Evolutionary conservation across 1,139 yeast species (phyloP).

Genomic region (Pichia sp.): DNA sequence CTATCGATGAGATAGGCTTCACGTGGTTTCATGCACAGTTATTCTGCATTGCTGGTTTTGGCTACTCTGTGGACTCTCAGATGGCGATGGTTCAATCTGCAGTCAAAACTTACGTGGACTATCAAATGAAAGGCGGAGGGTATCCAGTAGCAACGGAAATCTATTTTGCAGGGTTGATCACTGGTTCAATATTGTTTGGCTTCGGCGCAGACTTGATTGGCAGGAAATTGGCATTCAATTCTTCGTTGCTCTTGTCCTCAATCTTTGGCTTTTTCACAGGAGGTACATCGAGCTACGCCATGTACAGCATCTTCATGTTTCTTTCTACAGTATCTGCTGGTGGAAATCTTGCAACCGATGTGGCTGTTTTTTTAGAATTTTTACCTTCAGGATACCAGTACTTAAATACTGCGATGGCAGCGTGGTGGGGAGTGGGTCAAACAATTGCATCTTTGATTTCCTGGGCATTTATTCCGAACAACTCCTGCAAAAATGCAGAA

Average conservation of each 20-base stretch:
- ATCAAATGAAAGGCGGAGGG: constrained; percentile 35
- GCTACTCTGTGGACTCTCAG: constrained; percentile 62
- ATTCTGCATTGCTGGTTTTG: constrained; percentile 53
- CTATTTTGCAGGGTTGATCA: constrained; percentile 45
- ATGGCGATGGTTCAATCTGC: constrained; percentile 46
- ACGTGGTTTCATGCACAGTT: constrained; percentile 45
- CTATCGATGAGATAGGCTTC: constrained; percentile 50
- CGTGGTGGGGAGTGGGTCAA: constrained; percentile 64
- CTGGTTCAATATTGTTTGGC: constrained; percentile 58
- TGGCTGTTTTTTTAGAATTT: constrained; percentile 56
- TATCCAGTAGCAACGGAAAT: constrained; percentile 36
- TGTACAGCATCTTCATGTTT: constrained; percentile 49
- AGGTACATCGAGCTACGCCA: constrained; percentile 40
- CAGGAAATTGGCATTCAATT: constrained; percentile 52
- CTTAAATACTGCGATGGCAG: constrained; percentile 53
- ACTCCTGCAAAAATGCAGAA: constrained; percentile 42
- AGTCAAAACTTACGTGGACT: constrained; percentile 40
- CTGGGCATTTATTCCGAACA: constrained; percentile 53
- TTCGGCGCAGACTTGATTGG: constrained; percentile 59
- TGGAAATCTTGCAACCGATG: constrained; percentile 60
- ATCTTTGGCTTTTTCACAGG: constrained; percentile 51
- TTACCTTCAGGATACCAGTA: constrained; percentile 52
- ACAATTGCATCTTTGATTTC: constrained; percentile 49
- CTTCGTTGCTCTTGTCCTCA: constrained; percentile 48
- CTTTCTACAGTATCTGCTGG: constrained; percentile 49